phyloP scores from a whole-genome alignment of 2,329 filamentous ascomycete genomes.

The Coniella vitis region DNA sequence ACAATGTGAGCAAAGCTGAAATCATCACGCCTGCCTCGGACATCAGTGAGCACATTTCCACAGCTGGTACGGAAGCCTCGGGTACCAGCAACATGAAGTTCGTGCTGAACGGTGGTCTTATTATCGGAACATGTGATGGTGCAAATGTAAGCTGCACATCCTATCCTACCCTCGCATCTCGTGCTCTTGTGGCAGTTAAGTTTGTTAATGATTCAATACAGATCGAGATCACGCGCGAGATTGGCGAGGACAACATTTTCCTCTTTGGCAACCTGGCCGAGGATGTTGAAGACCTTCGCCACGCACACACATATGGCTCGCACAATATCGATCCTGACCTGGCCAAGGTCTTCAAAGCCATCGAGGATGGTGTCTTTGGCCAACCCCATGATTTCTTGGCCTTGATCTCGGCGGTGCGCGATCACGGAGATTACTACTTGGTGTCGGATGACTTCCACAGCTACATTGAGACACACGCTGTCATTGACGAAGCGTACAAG shows the following conservation, averaged over 20 bases:
- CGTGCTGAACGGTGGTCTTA: conserved; percentile 90
- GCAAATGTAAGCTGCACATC: conserved; percentile 66
- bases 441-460: conserved; percentile 96
- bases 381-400: conserved; percentile 72
- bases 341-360: conserved; percentile 73
- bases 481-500: conserved; percentile 88
- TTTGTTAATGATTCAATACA: conserved; percentile 26
- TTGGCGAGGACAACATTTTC: conserved; percentile 97
- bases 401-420: conserved; percentile 74
- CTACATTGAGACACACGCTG: conserved; percentile 82
- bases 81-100: conserved; percentile 99
- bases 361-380: conserved; percentile 76
- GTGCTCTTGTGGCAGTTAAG: too few species aligned
- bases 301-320: conserved; percentile 76
- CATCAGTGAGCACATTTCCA: conserved; percentile 97
- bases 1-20: conserved; percentile 99
- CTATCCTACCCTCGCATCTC: not conserved
- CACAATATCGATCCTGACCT: conserved; percentile 74
- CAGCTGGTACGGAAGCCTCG: conserved; percentile 83
- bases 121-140: conserved; percentile 96
- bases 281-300: conserved; percentile 92
- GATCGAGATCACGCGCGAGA: conserved; percentile 97
- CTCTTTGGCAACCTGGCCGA: conserved; percentile 94
- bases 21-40: conserved; percentile 93
- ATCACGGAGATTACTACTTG: conserved; percentile 96